Conservation (phyloP, 1,284 basidiomycete species). For the Chondrostereum purpureum region DNA sequence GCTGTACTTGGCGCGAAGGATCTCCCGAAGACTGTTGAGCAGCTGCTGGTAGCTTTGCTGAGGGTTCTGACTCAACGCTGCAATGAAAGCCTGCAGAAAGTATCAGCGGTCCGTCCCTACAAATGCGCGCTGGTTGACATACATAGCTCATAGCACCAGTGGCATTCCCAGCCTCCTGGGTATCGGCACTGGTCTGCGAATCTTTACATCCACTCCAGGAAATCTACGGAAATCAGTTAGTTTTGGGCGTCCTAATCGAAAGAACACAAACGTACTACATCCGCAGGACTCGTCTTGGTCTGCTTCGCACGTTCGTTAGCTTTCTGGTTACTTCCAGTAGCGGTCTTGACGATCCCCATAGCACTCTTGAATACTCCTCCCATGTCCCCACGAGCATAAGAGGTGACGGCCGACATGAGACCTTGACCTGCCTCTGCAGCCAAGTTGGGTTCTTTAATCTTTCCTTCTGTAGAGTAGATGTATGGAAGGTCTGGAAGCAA, state of each 20-base stretch:
- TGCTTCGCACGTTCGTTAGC: conserved; percentile 58
- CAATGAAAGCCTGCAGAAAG: conserved; percentile 69
- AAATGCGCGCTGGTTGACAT: too few relatives aligned
- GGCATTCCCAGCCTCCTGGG: conserved; percentile 72
- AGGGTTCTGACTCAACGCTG: conserved; percentile 56
- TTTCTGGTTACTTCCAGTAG: conserved; percentile 40
- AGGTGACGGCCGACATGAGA: conserved; percentile 58
- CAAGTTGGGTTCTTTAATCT: conserved; percentile 89
- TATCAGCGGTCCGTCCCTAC: too few relatives aligned
- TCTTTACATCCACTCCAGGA: conserved; percentile 92
- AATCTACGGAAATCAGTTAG: conserved; percentile 39
- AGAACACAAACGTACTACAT: conserved; percentile 48
- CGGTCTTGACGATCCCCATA: conserved; percentile 43
- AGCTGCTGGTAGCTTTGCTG: conserved; percentile 80
- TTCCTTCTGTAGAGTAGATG: conserved; percentile 88
- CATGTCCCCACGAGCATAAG: conserved; percentile 75
- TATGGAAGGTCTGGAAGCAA: background rate
- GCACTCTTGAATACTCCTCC: conserved; percentile 62
- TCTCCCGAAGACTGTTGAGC: conserved; percentile 43
- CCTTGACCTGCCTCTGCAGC: conserved; percentile 74
- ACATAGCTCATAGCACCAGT: conserved; percentile 87
- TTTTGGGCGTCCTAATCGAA: too few relatives aligned
- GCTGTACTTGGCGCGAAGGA: conserved; percentile 62
- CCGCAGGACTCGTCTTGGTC: conserved; percentile 77
- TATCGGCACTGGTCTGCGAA: conserved; percentile 89